Percentiles rank a stretch among this genome's conserved stretches.
These are phyloP conservation scores for Yamadazyma paraphyllophila DNA, from an alignment of 805 yeast genomes.

Conservation along the genomic window DNA sequence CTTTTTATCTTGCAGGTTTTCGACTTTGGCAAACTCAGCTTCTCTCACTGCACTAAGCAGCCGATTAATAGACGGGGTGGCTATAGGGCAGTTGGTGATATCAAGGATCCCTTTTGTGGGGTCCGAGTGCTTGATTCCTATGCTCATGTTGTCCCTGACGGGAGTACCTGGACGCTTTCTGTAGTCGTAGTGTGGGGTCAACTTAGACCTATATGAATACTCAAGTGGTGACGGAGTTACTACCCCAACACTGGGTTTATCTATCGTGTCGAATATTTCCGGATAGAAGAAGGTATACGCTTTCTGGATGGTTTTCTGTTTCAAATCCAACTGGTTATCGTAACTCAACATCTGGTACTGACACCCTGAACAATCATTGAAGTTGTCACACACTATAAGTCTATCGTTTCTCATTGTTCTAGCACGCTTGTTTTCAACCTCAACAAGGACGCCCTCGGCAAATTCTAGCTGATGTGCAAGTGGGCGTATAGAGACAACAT, in stretches of 20 bases:
- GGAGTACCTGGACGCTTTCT: constrained; percentile 10
- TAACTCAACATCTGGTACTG: constrained; percentile 42
- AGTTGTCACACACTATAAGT: constrained; percentile 33
- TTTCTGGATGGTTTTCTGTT: constrained; percentile 26
- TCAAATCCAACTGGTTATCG: constrained; percentile 35
- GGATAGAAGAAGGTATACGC: constrained; percentile 39
- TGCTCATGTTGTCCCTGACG: constrained; percentile 10
- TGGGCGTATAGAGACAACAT: constrained; percentile 27
- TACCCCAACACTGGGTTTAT: constrained; percentile 19
- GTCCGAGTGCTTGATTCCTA: constrained; percentile 32
- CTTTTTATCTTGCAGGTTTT: constrained; percentile 1
- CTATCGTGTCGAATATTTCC: constrained; percentile 11
- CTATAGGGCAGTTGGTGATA: constrained; percentile 36
- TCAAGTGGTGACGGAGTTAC: constrained; percentile 37
- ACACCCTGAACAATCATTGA: constrained; percentile 40
- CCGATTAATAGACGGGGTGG: constrained; percentile 30
- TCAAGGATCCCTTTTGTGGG: constrained; percentile 27
- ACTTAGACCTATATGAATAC: constrained; percentile 38
- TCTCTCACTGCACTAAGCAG: constrained; percentile 18
- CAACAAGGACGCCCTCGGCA: constrained; percentile 29
- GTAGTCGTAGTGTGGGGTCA: constrained; percentile 38
- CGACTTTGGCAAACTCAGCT: constrained; percentile 9
- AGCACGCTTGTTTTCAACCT: constrained; percentile 14
- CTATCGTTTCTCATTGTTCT: constrained; percentile 22
- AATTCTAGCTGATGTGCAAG: constrained; percentile 28